Percentiles rank a stretch among this genome's conserved stretches.
Conservation (phyloP, 371 early-diverging fungal species). For the Mucor ambiguus region DNA sequence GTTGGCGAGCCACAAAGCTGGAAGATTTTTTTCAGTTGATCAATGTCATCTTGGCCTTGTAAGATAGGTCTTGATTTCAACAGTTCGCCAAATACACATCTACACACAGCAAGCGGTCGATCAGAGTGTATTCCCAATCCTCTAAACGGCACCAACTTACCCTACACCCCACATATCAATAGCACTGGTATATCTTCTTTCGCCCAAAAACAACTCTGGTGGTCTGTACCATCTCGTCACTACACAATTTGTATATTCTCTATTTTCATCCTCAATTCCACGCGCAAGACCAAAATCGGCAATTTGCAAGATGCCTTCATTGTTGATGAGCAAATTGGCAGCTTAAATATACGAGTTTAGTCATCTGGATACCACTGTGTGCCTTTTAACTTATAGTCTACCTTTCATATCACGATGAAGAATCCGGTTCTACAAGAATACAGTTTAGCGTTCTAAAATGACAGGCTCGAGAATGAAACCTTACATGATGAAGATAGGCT, state of each 20-base stretch:
- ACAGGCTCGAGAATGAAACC: background rate
- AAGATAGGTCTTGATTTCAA: slow-evolving; percentile 76
- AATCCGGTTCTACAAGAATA: slow-evolving; percentile 60
- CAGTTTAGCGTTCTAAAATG: background rate
- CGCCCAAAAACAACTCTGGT: slow-evolving; percentile 95
- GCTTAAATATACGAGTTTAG: slow-evolving; percentile 42
- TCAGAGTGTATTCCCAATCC: slow-evolving; percentile 18
- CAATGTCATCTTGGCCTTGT: slow-evolving; percentile 78
- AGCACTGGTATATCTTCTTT: slow-evolving; percentile 79
- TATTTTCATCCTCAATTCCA: slow-evolving; percentile 58
- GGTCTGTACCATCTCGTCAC: slow-evolving; percentile 99
- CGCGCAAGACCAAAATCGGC: slow-evolving; percentile 99
- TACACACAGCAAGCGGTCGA: background rate
- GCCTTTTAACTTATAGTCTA: slow-evolving; percentile 15
- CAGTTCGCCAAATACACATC: slow-evolving; percentile 87
- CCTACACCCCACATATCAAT: slow-evolving; percentile 99
- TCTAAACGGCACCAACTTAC: slow-evolving; percentile 29
- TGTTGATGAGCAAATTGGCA: slow-evolving; percentile 87
- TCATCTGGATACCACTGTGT: background rate
- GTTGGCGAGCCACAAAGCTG: slow-evolving; percentile 83
- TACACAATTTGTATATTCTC: slow-evolving; percentile 88
- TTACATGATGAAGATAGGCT: slow-evolving; percentile 77
- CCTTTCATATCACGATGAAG: slow-evolving; percentile 93
- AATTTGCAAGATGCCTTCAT: slow-evolving; percentile 93
- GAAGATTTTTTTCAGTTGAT: slow-evolving; percentile 83